These are phyloP conservation scores for Fusarium buxicola DNA, from an alignment of 2,329 filamentous ascomycete species.

Conservation along the genomic window DNA sequence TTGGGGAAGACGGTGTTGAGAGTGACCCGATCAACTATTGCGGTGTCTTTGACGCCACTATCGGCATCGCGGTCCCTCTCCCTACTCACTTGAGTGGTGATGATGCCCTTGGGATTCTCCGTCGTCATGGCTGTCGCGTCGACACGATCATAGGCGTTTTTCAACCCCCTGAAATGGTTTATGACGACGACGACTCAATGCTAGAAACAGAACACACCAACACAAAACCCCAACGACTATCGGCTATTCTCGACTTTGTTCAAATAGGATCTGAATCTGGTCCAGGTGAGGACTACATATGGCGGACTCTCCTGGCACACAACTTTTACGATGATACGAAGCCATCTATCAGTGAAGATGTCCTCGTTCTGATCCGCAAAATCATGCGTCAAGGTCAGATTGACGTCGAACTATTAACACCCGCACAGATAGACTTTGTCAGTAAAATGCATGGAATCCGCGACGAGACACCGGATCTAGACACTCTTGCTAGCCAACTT, in stretches of 20 bases:
- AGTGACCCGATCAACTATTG: background rate
- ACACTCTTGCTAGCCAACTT: background rate
- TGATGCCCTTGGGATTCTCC: background rate
- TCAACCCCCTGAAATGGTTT: background rate
- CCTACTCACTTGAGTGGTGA: background rate
- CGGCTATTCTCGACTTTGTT: constrained; percentile 7
- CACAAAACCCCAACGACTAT: too few species aligned
- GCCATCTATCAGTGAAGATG: background rate
- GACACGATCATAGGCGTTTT: constrained; percentile 15
- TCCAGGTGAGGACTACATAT: constrained; percentile 13
- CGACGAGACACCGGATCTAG: background rate
- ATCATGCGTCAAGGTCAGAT: background rate
- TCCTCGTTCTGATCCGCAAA: background rate
- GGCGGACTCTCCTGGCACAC: background rate
- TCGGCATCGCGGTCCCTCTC: background rate
- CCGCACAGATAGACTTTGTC: background rate
- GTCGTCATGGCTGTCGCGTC: background rate
- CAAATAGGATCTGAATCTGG: background rate
- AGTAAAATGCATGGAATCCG: background rate
- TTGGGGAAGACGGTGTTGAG: background rate
- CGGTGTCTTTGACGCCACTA: background rate
- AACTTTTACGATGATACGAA: background rate
- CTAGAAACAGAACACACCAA: too few species aligned
- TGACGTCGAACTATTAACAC: background rate
- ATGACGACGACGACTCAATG: too few species aligned